phyloP scores from a whole-genome alignment of 805 yeast genomes.

The Wickerhamomyces subpelliculosus region DNA sequence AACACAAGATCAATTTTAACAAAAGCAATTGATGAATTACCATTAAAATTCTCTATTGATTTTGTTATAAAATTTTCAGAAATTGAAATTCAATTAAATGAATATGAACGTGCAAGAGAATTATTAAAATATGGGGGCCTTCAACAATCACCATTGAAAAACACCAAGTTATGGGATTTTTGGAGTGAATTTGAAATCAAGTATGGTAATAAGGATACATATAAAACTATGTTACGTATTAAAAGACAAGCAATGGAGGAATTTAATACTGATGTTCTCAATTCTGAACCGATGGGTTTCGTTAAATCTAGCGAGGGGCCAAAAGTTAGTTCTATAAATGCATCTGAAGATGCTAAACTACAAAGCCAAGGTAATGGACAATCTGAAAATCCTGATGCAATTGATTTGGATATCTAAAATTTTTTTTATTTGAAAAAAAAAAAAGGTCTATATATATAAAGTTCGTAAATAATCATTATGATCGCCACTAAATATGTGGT shows the following conservation, averaged over 20 bases:
- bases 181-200: slow-evolving; percentile 76
- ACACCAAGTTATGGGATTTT: slow-evolving; percentile 43
- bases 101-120: slow-evolving; percentile 55
- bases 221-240: slow-evolving; percentile 62
- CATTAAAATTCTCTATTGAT: slow-evolving; percentile 33
- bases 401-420: slow-evolving; percentile 44
- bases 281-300: slow-evolving; percentile 37
- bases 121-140: slow-evolving; percentile 51
- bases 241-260: slow-evolving; percentile 36
- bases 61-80: slow-evolving; percentile 48
- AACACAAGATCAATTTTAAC: slow-evolving; percentile 44
- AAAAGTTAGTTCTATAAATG: slow-evolving; percentile 22
- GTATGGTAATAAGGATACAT: slow-evolving; percentile 64
- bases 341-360: slow-evolving; percentile 4
- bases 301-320: slow-evolving; percentile 35
- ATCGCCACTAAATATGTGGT: too few species aligned
- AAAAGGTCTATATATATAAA: too few species aligned
- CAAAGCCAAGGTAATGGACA: too few species aligned
- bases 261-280: slow-evolving; percentile 19
- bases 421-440: too few species aligned
- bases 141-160: slow-evolving; percentile 27
- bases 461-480: too few species aligned
- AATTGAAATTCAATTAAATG: slow-evolving; percentile 47
- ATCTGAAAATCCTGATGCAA: slow-evolving; percentile 51
- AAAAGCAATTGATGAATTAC: slow-evolving; percentile 41